Base-by-base conservation (phyloP, 805 yeast species). In the Pachysolen tannophilus region DNA sequence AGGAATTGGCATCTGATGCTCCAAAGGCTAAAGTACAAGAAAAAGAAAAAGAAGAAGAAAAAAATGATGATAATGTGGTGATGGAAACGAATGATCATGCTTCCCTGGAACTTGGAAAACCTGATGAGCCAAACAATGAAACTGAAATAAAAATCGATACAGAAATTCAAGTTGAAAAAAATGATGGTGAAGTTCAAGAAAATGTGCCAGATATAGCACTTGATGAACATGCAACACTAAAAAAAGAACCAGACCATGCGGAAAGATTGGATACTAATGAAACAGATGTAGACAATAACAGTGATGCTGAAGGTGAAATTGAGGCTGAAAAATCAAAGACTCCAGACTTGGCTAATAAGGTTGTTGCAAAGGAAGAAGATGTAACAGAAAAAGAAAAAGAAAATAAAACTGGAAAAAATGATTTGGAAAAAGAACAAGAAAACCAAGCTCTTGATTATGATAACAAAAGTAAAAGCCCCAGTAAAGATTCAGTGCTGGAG, bases 121-220 rank as follows among this genome's bases (percentile, higher is more conserved):
- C 25, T 25, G 36, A 28, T n/a, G n/a, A n/a, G n/a, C n/a, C n/a
- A n/a, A n/a, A n/a, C n/a, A n/a, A n/a, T n/a, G n/a, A n/a, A n/a
- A n/a, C n/a, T n/a, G n/a, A n/a, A n/a, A n/a, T n/a, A n/a, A n/a
- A 30, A 30, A 13, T 19, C 30, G 3, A 27, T 30, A 26, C 25
- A 35, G 21, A 32, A 33, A 31, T 14, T 14, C 11, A 28, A 26
- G 20, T 7, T 18, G 30, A 41, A 43, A 31, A 18, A 39, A 9
- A 50, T 49, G 2, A 54, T 49, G 29, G 46, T 45, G 3, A 52
- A n/a, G n/a, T n/a, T n/a, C n/a, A n/a, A n/a, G n/a, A n/a, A n/a
- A n/a, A n/a, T n/a, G n/a, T n/a, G n/a, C n/a, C n/a, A n/a, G n/a
- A n/a, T n/a, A n/a, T n/a, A n/a, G n/a, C n/a, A n/a, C n/a, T n/a